These are phyloP conservation scores for Ascochyta koolunga DNA, from an alignment of 2,329 filamentous ascomycete genomes.

Conservation along the genomic window DNA sequence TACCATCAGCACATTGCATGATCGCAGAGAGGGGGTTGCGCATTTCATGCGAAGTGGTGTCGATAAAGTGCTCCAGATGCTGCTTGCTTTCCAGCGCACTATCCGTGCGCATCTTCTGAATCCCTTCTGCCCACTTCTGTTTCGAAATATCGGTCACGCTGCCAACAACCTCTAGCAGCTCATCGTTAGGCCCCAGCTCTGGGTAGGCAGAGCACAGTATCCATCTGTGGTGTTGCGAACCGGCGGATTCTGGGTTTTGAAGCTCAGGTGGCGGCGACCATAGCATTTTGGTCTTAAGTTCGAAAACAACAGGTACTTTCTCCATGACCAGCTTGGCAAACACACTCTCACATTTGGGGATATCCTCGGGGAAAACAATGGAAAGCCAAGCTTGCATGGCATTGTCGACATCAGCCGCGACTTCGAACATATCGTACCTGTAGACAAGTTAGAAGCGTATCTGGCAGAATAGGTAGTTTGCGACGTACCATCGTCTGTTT, in stretches of 20 bases:
- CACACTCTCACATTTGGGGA: conserved; percentile 34
- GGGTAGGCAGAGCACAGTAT: conserved; percentile 40
- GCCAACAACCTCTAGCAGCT: conserved; percentile 42
- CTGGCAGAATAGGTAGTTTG: neutral
- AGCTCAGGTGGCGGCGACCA: conserved; percentile 39
- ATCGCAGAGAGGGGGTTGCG: conserved; percentile 53
- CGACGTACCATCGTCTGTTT: conserved; percentile 47
- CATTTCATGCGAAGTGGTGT: conserved; percentile 51
- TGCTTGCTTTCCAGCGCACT: conserved; percentile 42
- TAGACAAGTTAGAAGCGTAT: neutral
- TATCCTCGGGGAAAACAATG: conserved; percentile 45
- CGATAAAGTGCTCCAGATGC: conserved; percentile 45
- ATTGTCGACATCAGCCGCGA: conserved; percentile 23
- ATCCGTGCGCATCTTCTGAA: conserved; percentile 39
- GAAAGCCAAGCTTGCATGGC: conserved; percentile 26
- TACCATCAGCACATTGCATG: conserved; percentile 51
- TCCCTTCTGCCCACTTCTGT: conserved; percentile 46
- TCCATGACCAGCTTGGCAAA: conserved; percentile 41
- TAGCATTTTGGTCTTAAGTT: conserved; percentile 46
- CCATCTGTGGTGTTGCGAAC: conserved; percentile 32
- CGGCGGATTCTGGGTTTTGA: conserved; percentile 13
- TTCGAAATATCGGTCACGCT: conserved; percentile 47
- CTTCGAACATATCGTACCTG: conserved; percentile 38
- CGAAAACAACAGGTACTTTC: conserved; percentile 44
- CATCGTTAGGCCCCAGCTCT: conserved; percentile 27